Evolutionary conservation across 192 early-diverging fungal genomes (phyloP), one percentile per base, ranked within the genome.

Genomic region (Thoreauomyces humboldtii): DNA sequence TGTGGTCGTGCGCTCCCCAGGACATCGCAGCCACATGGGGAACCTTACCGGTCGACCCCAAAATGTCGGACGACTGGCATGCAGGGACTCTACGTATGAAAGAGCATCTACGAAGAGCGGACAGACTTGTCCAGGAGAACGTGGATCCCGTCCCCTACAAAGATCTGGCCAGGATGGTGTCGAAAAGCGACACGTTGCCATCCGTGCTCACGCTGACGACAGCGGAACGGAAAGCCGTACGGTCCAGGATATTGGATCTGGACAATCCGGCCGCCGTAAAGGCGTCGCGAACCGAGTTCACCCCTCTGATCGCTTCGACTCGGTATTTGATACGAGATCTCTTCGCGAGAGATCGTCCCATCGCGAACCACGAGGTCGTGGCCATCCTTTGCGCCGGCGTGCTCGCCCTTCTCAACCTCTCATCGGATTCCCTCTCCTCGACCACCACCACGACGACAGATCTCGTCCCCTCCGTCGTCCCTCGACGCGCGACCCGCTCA

Each of bases 311-410:
- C 7, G 32, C 34, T 27, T 22, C 27, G 21, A 22, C 41, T 25
- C 53, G 65, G 29, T 45, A 19, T 41, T 11, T 67, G 54, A 47
- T 67, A 14, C 34, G 11, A 3, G 43, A 58, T 14, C 25, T 41
- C 15, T 22, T 3, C n/a, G 24, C 44, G 19, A n/a, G 42, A 29
- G 65, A 35, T 6, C 53, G 59, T 17, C 29, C 53, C 15, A 9
- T 67, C 9, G 56, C 65, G n/a, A 59, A 67, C 36, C 48, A 46
- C 41, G 65, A 67, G 43, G 11, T 67, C 9, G 24, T 45, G 14
- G 65, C 65, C 14, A 44, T 67, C 17, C 1, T 59, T 17, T 44
- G 65, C 44, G 38, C 31, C 25, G 53, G 65, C 14, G 17, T 63
- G 2, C 12, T 52, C 5, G 1, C 59, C 1, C 35, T 57, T 0